Conservation (phyloP, 2,329 filamentous ascomycete species). For the Fusarium pseudonygamai region DNA sequence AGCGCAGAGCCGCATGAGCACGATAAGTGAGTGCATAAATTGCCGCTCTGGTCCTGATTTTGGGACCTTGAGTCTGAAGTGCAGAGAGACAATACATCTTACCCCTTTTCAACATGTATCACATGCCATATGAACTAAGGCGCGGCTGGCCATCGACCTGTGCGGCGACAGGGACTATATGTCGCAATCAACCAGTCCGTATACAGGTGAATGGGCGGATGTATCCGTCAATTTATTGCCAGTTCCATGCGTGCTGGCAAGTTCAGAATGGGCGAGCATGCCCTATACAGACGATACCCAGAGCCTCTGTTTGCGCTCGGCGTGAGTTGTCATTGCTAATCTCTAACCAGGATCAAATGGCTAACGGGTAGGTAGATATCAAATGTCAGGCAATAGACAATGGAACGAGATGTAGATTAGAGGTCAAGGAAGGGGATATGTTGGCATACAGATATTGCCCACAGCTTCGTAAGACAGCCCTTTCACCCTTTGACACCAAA, state of each 20-base stretch:
- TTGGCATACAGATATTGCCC: conserved; percentile 35
- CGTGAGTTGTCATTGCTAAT: conserved; percentile 34
- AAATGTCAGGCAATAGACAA: conserved; percentile 37
- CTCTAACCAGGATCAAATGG: background rate
- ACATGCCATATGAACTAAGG: background rate
- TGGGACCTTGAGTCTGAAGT: background rate
- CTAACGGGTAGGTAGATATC: conserved; percentile 32
- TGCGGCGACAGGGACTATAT: conserved; percentile 37
- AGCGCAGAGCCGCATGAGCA: conserved; percentile 4
- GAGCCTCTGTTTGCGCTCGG: conserved; percentile 35
- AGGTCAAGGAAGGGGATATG: conserved; percentile 33
- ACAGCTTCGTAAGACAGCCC: conserved; percentile 36
- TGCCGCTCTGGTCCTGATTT: background rate
- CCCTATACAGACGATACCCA: conserved; percentile 32
- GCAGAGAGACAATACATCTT: background rate
- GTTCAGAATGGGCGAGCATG: conserved; percentile 38
- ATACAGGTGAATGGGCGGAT: conserved; percentile 27
- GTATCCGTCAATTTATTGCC: conserved; percentile 36
- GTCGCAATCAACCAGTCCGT: conserved; percentile 25
- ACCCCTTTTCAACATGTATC: conserved; percentile 3
- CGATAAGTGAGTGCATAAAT: background rate
- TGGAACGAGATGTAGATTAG: conserved; percentile 35
- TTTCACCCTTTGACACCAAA: no score
- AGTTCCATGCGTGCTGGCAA: conserved; percentile 40
- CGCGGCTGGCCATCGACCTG: conserved; percentile 14